Conservation (phyloP, 179 eudicot genomes). For the Silene coronaria region DNA sequence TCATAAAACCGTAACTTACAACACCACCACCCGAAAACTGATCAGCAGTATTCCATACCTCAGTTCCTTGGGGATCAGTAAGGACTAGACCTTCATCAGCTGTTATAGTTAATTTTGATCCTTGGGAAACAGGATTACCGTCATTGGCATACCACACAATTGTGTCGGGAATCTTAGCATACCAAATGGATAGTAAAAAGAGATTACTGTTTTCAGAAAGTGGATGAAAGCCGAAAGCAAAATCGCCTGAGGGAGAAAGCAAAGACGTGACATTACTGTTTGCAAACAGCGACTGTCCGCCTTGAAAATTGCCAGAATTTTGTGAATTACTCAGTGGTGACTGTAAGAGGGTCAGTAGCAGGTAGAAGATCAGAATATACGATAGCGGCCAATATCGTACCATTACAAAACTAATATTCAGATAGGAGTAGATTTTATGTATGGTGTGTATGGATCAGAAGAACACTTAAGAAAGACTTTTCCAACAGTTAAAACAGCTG, state of each 20-base stretch:
- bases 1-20: constrained; percentile 23
- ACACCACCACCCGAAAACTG: neutral
- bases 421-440: no score
- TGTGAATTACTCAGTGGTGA: constrained; percentile 22
- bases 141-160: constrained; percentile 44
- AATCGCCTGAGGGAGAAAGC: constrained; percentile 40
- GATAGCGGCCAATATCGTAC: neutral
- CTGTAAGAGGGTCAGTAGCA: no score
- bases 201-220: neutral
- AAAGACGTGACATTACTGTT: constrained; percentile 22
- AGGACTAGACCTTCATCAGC: constrained; percentile 34
- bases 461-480: no score
- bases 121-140: constrained; percentile 26
- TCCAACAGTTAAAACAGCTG: no score
- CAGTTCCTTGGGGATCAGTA: constrained; percentile 34
- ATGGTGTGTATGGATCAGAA: no score
- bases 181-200: constrained; percentile 49
- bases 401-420: no score
- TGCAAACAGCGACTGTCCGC: constrained; percentile 34
- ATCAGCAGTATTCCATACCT: constrained; percentile 19
- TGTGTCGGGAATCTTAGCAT: constrained; percentile 45
- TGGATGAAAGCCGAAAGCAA: constrained; percentile 40
- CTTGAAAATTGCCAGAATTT: constrained; percentile 11
- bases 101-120: constrained; percentile 32
- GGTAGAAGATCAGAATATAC: neutral